A percentile compares a stretch with the other conserved stretches of the same genome.
Conservation (phyloP, 1,284 basidiomycete species). For the Porogramme epimiltina region DNA sequence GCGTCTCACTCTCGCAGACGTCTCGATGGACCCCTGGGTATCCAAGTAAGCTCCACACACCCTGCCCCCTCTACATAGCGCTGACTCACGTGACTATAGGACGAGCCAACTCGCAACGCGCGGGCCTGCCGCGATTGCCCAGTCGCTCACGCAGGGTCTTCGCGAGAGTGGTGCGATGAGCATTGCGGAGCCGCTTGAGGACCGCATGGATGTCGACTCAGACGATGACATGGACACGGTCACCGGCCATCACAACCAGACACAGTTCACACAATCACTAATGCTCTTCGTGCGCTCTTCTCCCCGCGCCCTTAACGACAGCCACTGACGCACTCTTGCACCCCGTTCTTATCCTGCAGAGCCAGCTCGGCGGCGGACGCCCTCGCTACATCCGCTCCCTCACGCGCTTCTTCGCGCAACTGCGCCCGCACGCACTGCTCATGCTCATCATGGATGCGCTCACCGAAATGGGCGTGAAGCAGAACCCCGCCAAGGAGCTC, state of each 20-base stretch:
- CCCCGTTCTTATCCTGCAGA: slow-evolving; percentile 42
- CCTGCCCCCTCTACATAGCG: neutral
- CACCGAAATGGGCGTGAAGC: slow-evolving; percentile 48
- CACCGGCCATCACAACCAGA: slow-evolving; percentile 33
- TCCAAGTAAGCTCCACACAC: slow-evolving; percentile 49
- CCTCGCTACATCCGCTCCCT: slow-evolving; percentile 73
- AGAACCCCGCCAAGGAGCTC: slow-evolving; percentile 40
- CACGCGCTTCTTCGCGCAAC: slow-evolving; percentile 74
- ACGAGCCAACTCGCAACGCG: slow-evolving; percentile 70
- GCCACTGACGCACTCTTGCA: slow-evolving; percentile 2
- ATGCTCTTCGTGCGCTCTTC: slow-evolving; percentile 54
- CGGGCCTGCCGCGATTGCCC: slow-evolving; percentile 56
- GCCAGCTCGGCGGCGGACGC: slow-evolving; percentile 68
- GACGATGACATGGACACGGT: slow-evolving; percentile 55
- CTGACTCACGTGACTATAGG: slow-evolving; percentile 36
- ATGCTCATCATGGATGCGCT: slow-evolving; percentile 55
- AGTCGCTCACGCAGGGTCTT: slow-evolving; percentile 69
- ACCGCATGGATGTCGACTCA: slow-evolving; percentile 40
- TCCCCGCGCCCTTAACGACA: neutral
- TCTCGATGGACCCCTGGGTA: slow-evolving; percentile 81
- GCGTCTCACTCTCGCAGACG: slow-evolving; percentile 73
- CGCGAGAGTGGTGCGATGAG: slow-evolving; percentile 69
- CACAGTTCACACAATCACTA: slow-evolving; percentile 65
- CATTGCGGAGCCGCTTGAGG: slow-evolving; percentile 54
- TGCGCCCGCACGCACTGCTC: slow-evolving; percentile 54